Percentiles rank a stretch among this genome's conserved stretches.
Evolutionary conservation across 1,284 basidiomycete species (phyloP).

Genomic region (Neonothopanus nambi): DNA sequence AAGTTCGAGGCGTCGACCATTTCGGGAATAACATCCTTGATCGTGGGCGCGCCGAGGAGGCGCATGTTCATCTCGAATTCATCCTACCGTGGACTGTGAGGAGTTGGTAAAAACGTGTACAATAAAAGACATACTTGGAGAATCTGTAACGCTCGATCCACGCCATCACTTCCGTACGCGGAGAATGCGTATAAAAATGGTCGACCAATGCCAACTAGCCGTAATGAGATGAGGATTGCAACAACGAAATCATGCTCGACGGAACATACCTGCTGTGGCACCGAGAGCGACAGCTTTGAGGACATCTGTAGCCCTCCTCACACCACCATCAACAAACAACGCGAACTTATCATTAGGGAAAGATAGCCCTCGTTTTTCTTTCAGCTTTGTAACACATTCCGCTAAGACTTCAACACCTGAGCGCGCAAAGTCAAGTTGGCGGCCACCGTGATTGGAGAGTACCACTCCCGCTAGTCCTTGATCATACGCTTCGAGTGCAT

Average conservation of each 20-base stretch:
- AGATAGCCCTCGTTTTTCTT: constrained; percentile 59
- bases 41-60: constrained; percentile 71
- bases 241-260: not conserved
- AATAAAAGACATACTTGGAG: constrained; percentile 66
- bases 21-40: constrained; percentile 72
- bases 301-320: constrained; percentile 88
- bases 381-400: constrained; percentile 80
- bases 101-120: not conserved
- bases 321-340: constrained; percentile 91
- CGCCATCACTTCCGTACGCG: constrained; percentile 82
- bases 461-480: constrained; percentile 82
- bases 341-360: constrained; percentile 80
- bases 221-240: not conserved
- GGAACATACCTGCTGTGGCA: constrained; percentile 74
- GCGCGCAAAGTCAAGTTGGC: constrained; percentile 89
- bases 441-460: constrained; percentile 89
- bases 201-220: constrained; percentile 71
- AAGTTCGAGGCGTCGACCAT: constrained; percentile 88
- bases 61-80: constrained; percentile 93
- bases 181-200: constrained; percentile 91
- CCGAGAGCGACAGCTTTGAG: constrained; percentile 92
- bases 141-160: constrained; percentile 77
- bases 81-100: constrained; percentile 51
- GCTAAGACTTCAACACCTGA: constrained; percentile 90
- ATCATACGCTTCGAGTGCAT: constrained; percentile 89